Percentiles rank a stretch among this genome's conserved stretches.
These are phyloP conservation scores for Umbelopsis sp. DNA, from an alignment of 371 early-diverging fungal genomes.

Conservation along the genomic window DNA sequence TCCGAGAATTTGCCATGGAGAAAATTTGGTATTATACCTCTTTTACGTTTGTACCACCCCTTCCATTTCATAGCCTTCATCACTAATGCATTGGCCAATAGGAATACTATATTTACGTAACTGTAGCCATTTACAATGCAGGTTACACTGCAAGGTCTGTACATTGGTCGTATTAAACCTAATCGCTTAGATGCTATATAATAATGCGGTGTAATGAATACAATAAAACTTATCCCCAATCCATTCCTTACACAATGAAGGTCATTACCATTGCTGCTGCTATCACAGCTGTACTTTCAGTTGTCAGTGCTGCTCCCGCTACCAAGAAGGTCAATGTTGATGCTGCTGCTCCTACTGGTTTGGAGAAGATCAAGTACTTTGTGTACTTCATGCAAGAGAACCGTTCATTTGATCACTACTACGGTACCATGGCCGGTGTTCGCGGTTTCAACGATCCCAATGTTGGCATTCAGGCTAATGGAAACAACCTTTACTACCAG, in stretches of 20 bases:
- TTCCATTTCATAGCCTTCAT: too few relatives aligned
- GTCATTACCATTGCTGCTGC: conserved; percentile 21
- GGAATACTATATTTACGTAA: too few relatives aligned
- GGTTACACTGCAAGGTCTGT: too few relatives aligned
- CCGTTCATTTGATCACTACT: conserved; percentile 25
- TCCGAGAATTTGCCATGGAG: not conserved
- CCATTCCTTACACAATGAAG: conserved; percentile 20
- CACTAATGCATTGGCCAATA: too few relatives aligned
- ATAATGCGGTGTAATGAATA: not conserved
- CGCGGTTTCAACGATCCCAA: conserved; percentile 29
- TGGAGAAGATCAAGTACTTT: conserved; percentile 33
- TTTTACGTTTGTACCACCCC: too few relatives aligned
- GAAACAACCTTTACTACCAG: conserved; percentile 32
- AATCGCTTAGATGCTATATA: not conserved
- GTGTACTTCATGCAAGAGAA: conserved; percentile 36
- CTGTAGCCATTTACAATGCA: too few relatives aligned
- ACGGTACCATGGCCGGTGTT: conserved; percentile 32
- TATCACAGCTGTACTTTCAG: not conserved
- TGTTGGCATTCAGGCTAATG: conserved; percentile 32
- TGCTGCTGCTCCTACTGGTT: conserved; percentile 16
- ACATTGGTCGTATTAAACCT: not conserved
- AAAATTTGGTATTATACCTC: too few relatives aligned
- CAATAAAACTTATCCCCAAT: not conserved
- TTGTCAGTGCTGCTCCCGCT: conserved; percentile 17
- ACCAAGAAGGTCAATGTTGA: not conserved